Percentiles rank a stretch among this genome's conserved stretches.
These are phyloP conservation scores for Penicillium sp. DNA, from an alignment of 2,329 filamentous ascomycete genomes.

Conservation along the genomic window DNA sequence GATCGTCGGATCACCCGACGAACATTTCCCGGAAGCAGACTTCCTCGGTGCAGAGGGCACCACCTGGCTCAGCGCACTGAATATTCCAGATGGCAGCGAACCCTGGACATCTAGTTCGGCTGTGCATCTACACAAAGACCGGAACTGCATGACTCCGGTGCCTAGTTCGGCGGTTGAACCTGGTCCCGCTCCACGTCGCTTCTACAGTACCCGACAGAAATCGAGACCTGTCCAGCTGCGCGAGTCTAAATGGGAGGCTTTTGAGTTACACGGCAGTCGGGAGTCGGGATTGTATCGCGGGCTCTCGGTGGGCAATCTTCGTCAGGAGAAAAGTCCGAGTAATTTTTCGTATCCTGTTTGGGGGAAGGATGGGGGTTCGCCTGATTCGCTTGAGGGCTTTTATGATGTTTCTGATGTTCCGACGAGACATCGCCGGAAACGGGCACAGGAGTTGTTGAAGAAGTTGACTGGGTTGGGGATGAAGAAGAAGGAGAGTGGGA, in stretches of 20 bases:
- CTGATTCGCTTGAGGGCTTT: background rate
- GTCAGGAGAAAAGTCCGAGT: background rate
- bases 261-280: constrained; percentile 4
- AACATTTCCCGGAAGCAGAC: background rate
- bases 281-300: constrained; percentile 4
- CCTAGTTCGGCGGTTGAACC: background rate
- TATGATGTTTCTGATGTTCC: background rate
- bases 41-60: constrained; percentile 9
- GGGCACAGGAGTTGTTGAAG: constrained; percentile 19
- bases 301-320: constrained; percentile 3
- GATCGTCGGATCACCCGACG: background rate
- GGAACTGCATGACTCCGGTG: background rate
- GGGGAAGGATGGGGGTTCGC: background rate
- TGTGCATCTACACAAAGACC: background rate
- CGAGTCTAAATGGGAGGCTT: constrained; percentile 3
- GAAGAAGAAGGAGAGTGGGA: constrained; percentile 24
- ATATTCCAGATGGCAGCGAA: constrained; percentile 1
- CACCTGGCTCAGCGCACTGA: constrained; percentile 14
- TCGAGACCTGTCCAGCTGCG: background rate
- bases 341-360: constrained; percentile 4
- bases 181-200: constrained; percentile 11
- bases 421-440: constrained; percentile 7
- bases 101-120: background rate
- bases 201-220: constrained; percentile 18
- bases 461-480: constrained; percentile 19